Base-by-base conservation (phyloP, 176 grass and related monocot species). In the Panicum miliaceum region DNA sequence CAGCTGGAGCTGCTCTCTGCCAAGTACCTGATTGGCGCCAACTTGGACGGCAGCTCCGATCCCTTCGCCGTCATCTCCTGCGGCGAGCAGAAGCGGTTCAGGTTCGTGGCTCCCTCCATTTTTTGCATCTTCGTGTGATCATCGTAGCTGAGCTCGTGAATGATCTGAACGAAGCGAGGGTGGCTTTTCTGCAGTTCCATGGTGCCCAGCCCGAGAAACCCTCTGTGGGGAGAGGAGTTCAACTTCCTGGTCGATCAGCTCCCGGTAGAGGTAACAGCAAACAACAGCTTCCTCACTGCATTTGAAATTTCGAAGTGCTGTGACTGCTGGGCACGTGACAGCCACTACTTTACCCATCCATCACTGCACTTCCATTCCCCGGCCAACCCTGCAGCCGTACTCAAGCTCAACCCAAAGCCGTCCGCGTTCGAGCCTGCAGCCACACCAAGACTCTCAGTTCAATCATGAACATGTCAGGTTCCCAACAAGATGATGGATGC, bases 171-270 rank as follows among this genome's bases (percentile, higher is more conserved):
- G 13, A 63, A 41, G 46, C 5, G 35, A 71, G 16, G 16, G 8
- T 54, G 80, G 14, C 27, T 20, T 11, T 83, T 20, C 46, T 71
- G 71, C 94, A 97, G 94, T 26, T 92, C 96, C 75, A 91, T 95
- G 91, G 89, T 92, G 52, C 91, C 93, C 58, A 94, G 89, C 85
- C 83, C 71, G 8, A 98, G 89, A 75, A 93, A 98, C 41, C 96
- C 93, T 64, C 80, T 98, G 52, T 95, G 96, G 96, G 96, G 91
- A 53, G 93, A 98, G 83, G 89, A 86, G 68, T 98, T 95, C 84
- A 91, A 90, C 75, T 95, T 94, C 89, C 83, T 93, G 15, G 89
- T 93, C 74, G 18, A 81, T 32, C 81, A 91, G 36, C 89, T 98
- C 23, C 93, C 96, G 25, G 88, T 80, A 11, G 87, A 98, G 96